A percentile compares a stretch with the other conserved stretches of the same genome.
phyloP scores from a whole-genome alignment of 306 rosid genomes.

The Malus asiatica region DNA sequence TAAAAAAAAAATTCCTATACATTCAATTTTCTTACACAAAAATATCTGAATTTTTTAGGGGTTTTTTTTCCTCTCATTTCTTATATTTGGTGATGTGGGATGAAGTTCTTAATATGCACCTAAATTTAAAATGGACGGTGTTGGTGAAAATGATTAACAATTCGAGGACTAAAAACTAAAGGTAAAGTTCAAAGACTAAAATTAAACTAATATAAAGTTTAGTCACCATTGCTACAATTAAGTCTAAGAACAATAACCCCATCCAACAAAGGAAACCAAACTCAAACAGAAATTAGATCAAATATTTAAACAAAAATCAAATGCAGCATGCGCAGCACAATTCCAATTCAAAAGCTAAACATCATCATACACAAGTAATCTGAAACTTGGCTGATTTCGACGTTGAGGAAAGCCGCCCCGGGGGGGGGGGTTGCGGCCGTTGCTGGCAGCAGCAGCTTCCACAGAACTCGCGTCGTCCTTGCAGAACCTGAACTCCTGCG shows the following conservation, averaged over 20 bases:
- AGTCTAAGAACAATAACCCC: not conserved
- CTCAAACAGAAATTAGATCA: not conserved
- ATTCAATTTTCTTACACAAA: too few species aligned
- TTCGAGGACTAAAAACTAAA: too few species aligned
- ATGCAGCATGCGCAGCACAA: not conserved
- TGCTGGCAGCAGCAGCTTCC: not conserved
- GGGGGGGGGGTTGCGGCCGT: not conserved
- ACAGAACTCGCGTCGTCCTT: conserved; percentile 26
- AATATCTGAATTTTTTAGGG: too few species aligned
- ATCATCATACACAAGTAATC: not conserved
- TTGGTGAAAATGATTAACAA: too few species aligned
- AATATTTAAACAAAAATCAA: not conserved
- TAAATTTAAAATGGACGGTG: too few species aligned
- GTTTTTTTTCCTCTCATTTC: too few species aligned
- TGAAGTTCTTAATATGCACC: too few species aligned
- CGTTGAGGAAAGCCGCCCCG: conserved; percentile 1
- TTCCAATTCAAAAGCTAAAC: not conserved
- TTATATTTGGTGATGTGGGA: too few species aligned
- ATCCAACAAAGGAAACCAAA: not conserved
- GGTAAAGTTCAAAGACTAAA: too few species aligned
- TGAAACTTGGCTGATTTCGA: conserved; percentile 27
- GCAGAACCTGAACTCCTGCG: conserved; percentile 28
- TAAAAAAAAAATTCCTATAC: too few species aligned
- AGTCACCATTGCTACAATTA: too few species aligned
- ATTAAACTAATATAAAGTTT: too few species aligned